Evolutionary conservation across 129 eudicot species (phyloP).

Genomic region (Artemisia argyi): DNA sequence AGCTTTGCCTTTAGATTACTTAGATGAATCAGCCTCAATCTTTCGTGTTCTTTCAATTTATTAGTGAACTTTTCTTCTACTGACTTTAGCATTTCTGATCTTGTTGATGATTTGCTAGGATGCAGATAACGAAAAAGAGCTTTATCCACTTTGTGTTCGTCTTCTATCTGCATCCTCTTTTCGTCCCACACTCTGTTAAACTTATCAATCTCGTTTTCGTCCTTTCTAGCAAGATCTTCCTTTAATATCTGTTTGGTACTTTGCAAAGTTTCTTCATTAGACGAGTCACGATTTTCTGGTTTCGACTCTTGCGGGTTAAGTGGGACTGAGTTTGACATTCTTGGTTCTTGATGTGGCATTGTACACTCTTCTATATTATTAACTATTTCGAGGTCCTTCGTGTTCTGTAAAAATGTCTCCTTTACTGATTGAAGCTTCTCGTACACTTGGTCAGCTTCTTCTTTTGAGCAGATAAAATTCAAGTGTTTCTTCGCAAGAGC

Average conservation of each 20-base stretch:
- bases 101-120: constrained; percentile 11
- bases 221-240: constrained; percentile 9
- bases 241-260: not conserved
- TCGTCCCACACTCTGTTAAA: constrained; percentile 19
- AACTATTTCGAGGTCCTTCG: constrained; percentile 1
- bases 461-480: constrained; percentile 52
- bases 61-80: constrained; percentile 13
- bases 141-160: not conserved
- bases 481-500: constrained; percentile 52
- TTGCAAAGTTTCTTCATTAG: constrained; percentile 16
- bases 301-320: no score
- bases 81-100: constrained; percentile 8
- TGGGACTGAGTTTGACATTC: not conserved
- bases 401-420: constrained; percentile 37
- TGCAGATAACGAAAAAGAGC: constrained; percentile 3
- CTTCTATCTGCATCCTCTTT: constrained; percentile 4
- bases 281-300: constrained; percentile 11
- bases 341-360: constrained; percentile 16
- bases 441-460: constrained; percentile 45
- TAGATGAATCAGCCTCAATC: constrained; percentile 14
- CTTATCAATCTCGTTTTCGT: constrained; percentile 12
- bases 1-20: constrained; percentile 17
- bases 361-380: constrained; percentile 14
- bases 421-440: constrained; percentile 39
- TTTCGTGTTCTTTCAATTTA: constrained; percentile 19